Conservation (phyloP, 495 filamentous ascomycete genomes). For the Neurospora sp. region DNA sequence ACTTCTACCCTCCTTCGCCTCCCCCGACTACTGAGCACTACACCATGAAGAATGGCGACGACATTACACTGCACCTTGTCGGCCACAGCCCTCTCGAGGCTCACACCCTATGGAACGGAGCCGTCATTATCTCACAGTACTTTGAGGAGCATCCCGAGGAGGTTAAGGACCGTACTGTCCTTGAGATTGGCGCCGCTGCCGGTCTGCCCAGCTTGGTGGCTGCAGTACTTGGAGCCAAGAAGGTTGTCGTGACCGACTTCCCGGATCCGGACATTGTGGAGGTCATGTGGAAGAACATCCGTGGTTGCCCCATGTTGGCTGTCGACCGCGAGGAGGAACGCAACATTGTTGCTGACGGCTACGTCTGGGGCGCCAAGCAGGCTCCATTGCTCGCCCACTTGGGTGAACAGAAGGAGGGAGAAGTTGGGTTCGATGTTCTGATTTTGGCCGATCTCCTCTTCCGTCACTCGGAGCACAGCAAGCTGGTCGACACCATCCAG, state of each 20-base stretch:
- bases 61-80: constrained; percentile 67
- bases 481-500: constrained; percentile 61
- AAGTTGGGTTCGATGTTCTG: constrained; percentile 59
- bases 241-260: constrained; percentile 79
- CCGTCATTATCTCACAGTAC: constrained; percentile 61
- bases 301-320: constrained; percentile 25
- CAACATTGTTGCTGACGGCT: constrained; percentile 49
- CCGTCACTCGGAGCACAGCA: constrained; percentile 72
- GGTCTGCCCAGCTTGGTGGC: constrained; percentile 76
- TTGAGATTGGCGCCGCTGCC: constrained; percentile 85
- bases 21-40: constrained; percentile 59
- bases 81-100: constrained; percentile 88
- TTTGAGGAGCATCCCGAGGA: constrained; percentile 57
- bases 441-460: constrained; percentile 86
- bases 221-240: constrained; percentile 55
- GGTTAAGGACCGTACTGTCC: constrained; percentile 51
- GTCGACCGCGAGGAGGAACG: constrained; percentile 9
- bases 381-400: constrained; percentile 43
- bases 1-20: constrained; percentile 63
- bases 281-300: constrained; percentile 67
- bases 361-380: constrained; percentile 65
- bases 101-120: constrained; percentile 86
- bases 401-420: background rate
- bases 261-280: constrained; percentile 69
- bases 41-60: constrained; percentile 39